Conservation (phyloP, 306 rosid genomes). For the Corylus americana region DNA sequence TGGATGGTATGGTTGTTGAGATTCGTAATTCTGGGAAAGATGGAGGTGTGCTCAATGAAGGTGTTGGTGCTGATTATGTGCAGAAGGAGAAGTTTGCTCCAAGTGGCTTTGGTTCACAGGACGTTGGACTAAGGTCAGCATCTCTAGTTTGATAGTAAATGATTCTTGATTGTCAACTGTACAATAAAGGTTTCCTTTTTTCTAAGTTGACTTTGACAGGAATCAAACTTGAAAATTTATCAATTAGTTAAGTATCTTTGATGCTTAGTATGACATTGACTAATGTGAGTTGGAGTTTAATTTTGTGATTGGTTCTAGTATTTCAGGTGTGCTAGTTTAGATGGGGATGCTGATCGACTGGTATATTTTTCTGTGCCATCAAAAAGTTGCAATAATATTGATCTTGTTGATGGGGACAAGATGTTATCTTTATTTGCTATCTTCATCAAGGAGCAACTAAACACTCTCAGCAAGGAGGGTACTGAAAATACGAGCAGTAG, state of each 20-base stretch:
- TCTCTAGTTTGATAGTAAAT: conserved; percentile 22
- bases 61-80: conserved; percentile 97
- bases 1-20: conserved; percentile 61
- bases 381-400: conserved; percentile 48
- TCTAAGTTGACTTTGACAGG: background rate
- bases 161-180: conserved; percentile 8
- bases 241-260: no score
- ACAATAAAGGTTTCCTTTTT: conserved; percentile 1
- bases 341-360: conserved; percentile 96
- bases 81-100: conserved; percentile 95
- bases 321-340: conserved; percentile 98
- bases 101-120: conserved; percentile 58
- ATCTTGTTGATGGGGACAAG: conserved; percentile 94
- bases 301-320: conserved; percentile 44
- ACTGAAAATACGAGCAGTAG: conserved; percentile 22
- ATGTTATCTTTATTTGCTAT: conserved; percentile 76
- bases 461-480: conserved; percentile 52
- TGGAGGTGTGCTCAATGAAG: conserved; percentile 84
- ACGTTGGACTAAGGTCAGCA: conserved; percentile 73
- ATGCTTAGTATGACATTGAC: no score
- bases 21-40: conserved; percentile 70
- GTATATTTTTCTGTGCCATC: conserved; percentile 74
- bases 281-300: conserved; percentile 16
- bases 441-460: conserved; percentile 74
- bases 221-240: background rate